A percentile compares a stretch with the other conserved stretches of the same genome.
phyloP scores from a whole-genome alignment of 768 basidiomycete species.

The Trametes cinnabarina region DNA sequence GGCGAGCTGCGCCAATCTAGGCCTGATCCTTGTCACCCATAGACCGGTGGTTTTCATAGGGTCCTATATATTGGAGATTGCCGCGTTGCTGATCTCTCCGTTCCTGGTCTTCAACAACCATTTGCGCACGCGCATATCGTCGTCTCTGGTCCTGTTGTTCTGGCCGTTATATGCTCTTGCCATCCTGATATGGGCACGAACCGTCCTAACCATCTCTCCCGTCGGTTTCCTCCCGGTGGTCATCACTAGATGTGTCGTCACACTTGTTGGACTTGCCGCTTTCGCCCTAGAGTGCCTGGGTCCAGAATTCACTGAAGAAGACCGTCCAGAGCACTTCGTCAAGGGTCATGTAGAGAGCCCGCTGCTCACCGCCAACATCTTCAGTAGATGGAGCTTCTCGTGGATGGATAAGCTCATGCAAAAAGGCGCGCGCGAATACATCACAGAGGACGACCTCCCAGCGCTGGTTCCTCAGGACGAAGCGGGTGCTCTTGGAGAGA shows the following conservation, averaged over 20 bases:
- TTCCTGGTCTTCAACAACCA: constrained; percentile 67
- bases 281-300: constrained; percentile 71
- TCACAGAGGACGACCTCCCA: constrained; percentile 87
- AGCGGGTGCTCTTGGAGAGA: constrained; percentile 61
- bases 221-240: constrained; percentile 32
- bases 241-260: constrained; percentile 45
- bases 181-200: constrained; percentile 59
- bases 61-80: constrained; percentile 56
- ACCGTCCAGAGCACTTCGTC: constrained; percentile 33
- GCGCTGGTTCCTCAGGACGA: constrained; percentile 66
- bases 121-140: constrained; percentile 65
- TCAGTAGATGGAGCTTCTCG: constrained; percentile 76
- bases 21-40: constrained; percentile 36
- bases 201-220: constrained; percentile 39
- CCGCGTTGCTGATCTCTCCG: constrained; percentile 48
- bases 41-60: constrained; percentile 44
- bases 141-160: constrained; percentile 72
- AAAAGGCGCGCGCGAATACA: constrained; percentile 60
- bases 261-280: constrained; percentile 47
- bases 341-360: constrained; percentile 76
- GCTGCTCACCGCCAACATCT: constrained; percentile 73
- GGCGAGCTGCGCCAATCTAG: constrained; percentile 44
- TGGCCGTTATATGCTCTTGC: constrained; percentile 68
- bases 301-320: constrained; percentile 46
- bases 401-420: constrained; percentile 85